A percentile compares a stretch with the other conserved stretches of the same genome.
These are phyloP conservation scores for Mycosphaerella arachidis DNA, from an alignment of 2,329 filamentous ascomycete species.

Conservation along the genomic window DNA sequence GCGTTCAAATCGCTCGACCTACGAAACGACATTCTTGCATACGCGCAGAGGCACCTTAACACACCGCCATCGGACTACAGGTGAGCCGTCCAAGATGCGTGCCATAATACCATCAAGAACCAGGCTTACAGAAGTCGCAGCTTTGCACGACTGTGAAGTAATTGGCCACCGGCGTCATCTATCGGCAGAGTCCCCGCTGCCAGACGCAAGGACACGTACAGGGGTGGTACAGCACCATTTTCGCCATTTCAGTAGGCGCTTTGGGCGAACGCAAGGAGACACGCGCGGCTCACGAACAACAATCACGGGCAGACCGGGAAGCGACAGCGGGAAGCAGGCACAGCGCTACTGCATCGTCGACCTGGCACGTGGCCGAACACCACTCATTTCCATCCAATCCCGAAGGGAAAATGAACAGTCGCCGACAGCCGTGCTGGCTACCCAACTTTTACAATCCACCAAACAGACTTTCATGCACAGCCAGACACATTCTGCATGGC, in stretches of 20 bases:
- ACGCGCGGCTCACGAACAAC: too few relatives aligned
- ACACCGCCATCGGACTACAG: slow-evolving; percentile 18
- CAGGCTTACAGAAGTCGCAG: slow-evolving; percentile 2
- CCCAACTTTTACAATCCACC: neutral
- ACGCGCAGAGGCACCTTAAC: slow-evolving; percentile 23
- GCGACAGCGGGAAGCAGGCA: too few relatives aligned
- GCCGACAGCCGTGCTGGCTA: neutral
- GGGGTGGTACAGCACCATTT: neutral
- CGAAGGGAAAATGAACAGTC: neutral
- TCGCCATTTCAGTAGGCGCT: too few relatives aligned
- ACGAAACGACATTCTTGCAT: slow-evolving; percentile 28
- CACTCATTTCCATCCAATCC: neutral
- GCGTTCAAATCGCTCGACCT: slow-evolving; percentile 31
- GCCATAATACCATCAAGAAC: neutral
- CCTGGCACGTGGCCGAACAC: neutral
- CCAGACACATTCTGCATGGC: neutral
- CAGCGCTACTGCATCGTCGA: too few relatives aligned
- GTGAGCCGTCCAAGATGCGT: slow-evolving; percentile 8
- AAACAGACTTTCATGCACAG: neutral
- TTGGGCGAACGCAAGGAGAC: too few relatives aligned
- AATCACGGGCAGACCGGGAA: too few relatives aligned
- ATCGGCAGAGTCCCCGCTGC: neutral
- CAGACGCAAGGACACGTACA: too few relatives aligned
- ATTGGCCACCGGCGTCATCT: neutral
- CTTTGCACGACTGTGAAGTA: slow-evolving; percentile 3